Base-by-base conservation (phyloP, 345 rosid species). In the Boechera stricta region DNA sequence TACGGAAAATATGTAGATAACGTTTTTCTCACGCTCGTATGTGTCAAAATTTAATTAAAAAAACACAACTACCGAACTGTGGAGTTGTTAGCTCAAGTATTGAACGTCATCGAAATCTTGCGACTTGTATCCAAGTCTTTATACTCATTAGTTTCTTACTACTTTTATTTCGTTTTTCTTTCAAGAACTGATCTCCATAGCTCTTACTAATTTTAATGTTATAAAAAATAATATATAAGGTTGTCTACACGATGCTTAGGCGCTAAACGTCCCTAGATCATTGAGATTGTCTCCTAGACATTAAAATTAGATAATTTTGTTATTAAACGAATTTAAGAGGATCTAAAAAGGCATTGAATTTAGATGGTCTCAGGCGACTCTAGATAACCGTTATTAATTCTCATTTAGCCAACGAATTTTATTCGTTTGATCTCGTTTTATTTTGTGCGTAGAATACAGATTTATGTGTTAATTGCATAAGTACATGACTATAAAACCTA, bases 51-150 rank as follows among this genome's bases (percentile, higher is more conserved):
- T 1, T 56, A 4, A 7, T 7, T 3, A 26, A 39, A 26, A 26
- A 42, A 4, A 33, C 36, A 24, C 9, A 7, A 42, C 44, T 28
- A 63, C 67, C 21, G 10, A 63, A 63, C 41, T 62, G 53, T 12
- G 36, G 53, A 63, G 68, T 42, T 28, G 68, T 28, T 44, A 64
- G 53, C 38, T 64, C 68, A 42, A 42, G 47, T 36, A 59, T 10
- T 18, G 29, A 36, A 60, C 44, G 31, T 18, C 47, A 6, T 36
- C 13, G 29, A 7, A 5, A 36, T 35, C n/a, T 5, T 59, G 26
- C 15, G 64, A 44, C 64, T 16, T 35, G 44, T 59, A 45, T 15
- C 51, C 44, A 33, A 59, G 44, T 33, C n/a, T 60, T 18, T 54
- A 33, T 6, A 21, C 35, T n/a, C 13, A 2, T 15, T 58, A 15